Evolutionary conservation across 1,284 basidiomycete species (phyloP).

Genomic region (Ganoderma leucocontextum): DNA sequence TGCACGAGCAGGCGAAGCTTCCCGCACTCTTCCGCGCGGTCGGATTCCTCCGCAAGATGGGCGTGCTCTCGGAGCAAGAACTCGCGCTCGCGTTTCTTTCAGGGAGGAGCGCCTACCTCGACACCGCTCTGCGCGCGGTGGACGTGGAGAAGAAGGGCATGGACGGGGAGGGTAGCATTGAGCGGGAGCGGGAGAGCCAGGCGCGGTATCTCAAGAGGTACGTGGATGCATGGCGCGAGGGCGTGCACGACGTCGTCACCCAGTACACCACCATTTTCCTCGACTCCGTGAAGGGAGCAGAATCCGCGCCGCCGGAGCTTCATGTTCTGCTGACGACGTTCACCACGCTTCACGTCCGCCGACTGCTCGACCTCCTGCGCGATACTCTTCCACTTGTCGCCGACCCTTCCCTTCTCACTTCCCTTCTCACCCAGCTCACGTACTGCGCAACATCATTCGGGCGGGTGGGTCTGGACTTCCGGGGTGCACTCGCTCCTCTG

Average conservation of each 20-base stretch:
- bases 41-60: conserved; percentile 85
- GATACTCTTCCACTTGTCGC: conserved; percentile 59
- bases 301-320: conserved; percentile 37
- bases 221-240: conserved; percentile 92
- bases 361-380: conserved; percentile 66
- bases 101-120: conserved; percentile 65
- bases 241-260: conserved; percentile 90
- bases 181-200: conserved; percentile 72
- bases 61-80: conserved; percentile 65
- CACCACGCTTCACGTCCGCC: conserved; percentile 57
- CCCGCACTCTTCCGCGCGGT: conserved; percentile 91
- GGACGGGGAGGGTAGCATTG: conserved; percentile 43
- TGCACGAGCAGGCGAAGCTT: conserved; percentile 88
- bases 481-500: conserved; percentile 66
- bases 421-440: conserved; percentile 89
- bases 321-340: conserved; percentile 64
- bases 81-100: conserved; percentile 75
- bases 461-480: conserved; percentile 91
- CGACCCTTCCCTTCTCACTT: conserved; percentile 76
- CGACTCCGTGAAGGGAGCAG: conserved; percentile 53
- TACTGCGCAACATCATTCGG: conserved; percentile 94
- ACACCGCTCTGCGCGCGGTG: conserved; percentile 51
- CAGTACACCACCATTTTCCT: conserved; percentile 93
- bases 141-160: conserved; percentile 49
- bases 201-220: conserved; percentile 85